phyloP scores from a whole-genome alignment of 306 rosid species.

The Medicago arabica region DNA sequence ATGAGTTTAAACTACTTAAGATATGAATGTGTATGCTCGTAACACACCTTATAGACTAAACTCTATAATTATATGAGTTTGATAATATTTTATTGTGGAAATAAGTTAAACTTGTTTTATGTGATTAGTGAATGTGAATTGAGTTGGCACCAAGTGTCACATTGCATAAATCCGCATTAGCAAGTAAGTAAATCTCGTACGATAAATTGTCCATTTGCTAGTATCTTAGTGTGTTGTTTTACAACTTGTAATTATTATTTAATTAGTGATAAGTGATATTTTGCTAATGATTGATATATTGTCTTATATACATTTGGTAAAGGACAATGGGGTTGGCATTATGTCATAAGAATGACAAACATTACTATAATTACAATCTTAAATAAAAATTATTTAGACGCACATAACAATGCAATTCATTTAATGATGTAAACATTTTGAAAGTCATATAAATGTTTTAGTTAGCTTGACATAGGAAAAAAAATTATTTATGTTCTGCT shows the following conservation, averaged over 20 bases:
- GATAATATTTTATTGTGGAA: background rate
- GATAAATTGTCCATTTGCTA: too few relatives aligned
- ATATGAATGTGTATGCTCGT: too few relatives aligned
- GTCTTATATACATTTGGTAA: background rate
- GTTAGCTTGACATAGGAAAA: too few relatives aligned
- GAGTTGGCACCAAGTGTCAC: slow-evolving; percentile 2
- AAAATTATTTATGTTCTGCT: too few relatives aligned
- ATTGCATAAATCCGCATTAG: slow-evolving; percentile 9
- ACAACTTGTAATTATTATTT: background rate
- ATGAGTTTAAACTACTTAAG: too few relatives aligned
- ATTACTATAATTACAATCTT: too few relatives aligned
- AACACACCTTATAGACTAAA: too few relatives aligned
- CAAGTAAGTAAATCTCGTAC: background rate
- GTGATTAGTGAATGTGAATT: background rate
- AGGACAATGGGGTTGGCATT: slow-evolving; percentile 20
- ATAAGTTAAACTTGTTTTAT: background rate
- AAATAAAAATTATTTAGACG: too few relatives aligned
- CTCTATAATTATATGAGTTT: background rate
- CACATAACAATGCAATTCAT: too few relatives aligned
- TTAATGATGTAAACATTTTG: too few relatives aligned
- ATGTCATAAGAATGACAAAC: background rate
- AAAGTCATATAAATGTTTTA: too few relatives aligned
- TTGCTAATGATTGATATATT: background rate
- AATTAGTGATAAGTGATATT: background rate
- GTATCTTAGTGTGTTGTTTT: background rate